These are phyloP conservation scores for Didymella sp. DNA, from an alignment of 2,329 filamentous ascomycete species.

Conservation along the genomic window DNA sequence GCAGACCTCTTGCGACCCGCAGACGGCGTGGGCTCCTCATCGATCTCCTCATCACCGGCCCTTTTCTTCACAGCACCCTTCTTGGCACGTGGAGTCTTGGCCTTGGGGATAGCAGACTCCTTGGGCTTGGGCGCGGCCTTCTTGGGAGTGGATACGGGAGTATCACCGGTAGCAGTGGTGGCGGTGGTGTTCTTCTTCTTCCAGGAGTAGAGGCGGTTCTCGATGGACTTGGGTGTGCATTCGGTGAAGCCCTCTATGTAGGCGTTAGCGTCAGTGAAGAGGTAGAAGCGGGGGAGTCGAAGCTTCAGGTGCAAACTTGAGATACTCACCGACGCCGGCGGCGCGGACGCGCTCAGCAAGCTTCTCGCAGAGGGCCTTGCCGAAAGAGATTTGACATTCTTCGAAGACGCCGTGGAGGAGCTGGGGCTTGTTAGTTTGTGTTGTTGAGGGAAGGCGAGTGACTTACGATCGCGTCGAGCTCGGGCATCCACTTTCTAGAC, in stretches of 20 bases:
- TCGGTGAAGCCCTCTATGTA: constrained; percentile 15
- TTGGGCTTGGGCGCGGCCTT: constrained; percentile 5
- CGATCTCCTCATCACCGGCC: neutral
- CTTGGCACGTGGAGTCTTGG: constrained; percentile 10
- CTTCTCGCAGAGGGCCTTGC: constrained; percentile 22
- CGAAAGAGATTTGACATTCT: constrained; percentile 20
- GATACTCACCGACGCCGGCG: constrained; percentile 16
- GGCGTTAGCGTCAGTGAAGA: neutral
- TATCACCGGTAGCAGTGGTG: neutral
- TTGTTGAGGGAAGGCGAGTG: neutral
- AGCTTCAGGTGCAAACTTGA: neutral
- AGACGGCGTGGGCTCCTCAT: neutral
- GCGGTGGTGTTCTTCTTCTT: constrained; percentile 27
- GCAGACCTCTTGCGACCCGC: constrained; percentile 10
- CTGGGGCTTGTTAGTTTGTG: neutral
- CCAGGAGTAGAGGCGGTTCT: constrained; percentile 31
- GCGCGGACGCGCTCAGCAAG: constrained; percentile 18
- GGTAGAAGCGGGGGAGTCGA: too few relatives aligned
- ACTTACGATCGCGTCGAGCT: constrained; percentile 16
- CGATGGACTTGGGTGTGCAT: constrained; percentile 39
- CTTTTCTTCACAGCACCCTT: constrained; percentile 9
- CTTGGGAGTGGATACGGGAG: constrained; percentile 6
- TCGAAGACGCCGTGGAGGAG: constrained; percentile 15
- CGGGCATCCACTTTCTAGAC: constrained; percentile 14
- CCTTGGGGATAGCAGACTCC: constrained; percentile 1